Evolutionary conservation across 2,329 filamentous ascomycete species (phyloP), one percentile per base, ranked within the genome.

Genomic region (Beauveria caledonica): DNA sequence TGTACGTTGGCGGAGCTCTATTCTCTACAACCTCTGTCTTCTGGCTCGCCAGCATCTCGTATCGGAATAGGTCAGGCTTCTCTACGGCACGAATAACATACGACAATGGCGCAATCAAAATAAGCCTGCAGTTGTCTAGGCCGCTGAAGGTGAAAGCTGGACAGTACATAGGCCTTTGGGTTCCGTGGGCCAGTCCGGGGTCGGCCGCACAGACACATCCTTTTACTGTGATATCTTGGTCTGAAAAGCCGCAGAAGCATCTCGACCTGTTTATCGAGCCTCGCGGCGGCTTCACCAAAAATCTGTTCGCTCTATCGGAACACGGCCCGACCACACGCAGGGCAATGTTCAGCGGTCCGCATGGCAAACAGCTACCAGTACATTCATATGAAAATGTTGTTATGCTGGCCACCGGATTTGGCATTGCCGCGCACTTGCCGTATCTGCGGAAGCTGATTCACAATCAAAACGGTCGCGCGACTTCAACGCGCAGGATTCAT

Each of bases 401-500:
- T 6, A 71, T 75, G 60, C 61, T 74, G n/a, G 63, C 68, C 9
- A 74, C 64, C 42, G 65, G 68, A 23, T 73, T 73, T 46, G 65
- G 71, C 3, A 73, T 75, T 48, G 62, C 66, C 19, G 66, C 67
- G 36, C 62, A 71, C 42, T 60, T 74, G 52, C 69, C 63, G 9
- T 73, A 72, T 64, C 67, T 75, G 9, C 71, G 71, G 55, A 65
- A 73, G 60, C 63, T 75, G 9, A 29, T 29, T 11, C 29, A 29
- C 29, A 4, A 29, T 29, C 29, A 29, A 29, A 29, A 29, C 29
- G 3, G 9, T 29, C 29, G 9, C 29, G 29, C 29, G 23, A 63
- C 64, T 53, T 60, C 60, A 40, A 67, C 66, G 57, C 64, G 65
- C 57, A 61, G 66, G 3, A 29, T 29, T 10, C 63, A 72, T 67